These are phyloP conservation scores for Solanum bulbocastanum DNA, from an alignment of 257 asterid species.

Conservation along the genomic window DNA sequence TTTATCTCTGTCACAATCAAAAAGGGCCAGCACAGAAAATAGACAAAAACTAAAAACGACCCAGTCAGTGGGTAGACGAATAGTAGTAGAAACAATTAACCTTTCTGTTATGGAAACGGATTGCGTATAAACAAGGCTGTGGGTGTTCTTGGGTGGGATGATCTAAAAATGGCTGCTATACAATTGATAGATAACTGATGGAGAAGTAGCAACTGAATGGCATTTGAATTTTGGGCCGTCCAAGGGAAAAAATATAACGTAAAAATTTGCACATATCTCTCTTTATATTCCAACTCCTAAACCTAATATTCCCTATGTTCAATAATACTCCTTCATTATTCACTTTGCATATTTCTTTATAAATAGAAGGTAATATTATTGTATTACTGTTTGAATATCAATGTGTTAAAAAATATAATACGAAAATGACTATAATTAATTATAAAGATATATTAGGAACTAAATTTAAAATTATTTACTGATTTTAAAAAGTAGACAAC, in stretches of 20 bases:
- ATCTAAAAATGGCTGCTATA: not conserved
- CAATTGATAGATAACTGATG: not conserved
- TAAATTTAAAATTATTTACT: no score
- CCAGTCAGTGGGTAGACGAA: not conserved
- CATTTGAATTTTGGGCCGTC: not conserved
- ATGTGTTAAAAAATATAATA: no score
- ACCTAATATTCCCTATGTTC: not conserved
- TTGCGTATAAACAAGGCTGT: not conserved
- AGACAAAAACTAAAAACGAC: not conserved
- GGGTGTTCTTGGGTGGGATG: not conserved
- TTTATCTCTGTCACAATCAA: not conserved
- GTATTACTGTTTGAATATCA: no score
- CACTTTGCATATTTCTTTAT: no score
- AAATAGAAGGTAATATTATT: no score
- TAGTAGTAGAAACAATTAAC: not conserved
- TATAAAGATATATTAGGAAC: no score
- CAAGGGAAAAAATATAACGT: not conserved
- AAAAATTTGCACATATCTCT: not conserved
- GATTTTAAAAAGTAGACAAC: fast-evolving
- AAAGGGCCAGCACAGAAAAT: not conserved
- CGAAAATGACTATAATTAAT: no score
- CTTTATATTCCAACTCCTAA: not conserved
- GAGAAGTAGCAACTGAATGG: not conserved
- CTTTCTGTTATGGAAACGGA: not conserved
- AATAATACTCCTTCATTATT: no score